Evolutionary conservation across 345 rosid species (phyloP).

Genomic region (Ceriops decandra): DNA sequence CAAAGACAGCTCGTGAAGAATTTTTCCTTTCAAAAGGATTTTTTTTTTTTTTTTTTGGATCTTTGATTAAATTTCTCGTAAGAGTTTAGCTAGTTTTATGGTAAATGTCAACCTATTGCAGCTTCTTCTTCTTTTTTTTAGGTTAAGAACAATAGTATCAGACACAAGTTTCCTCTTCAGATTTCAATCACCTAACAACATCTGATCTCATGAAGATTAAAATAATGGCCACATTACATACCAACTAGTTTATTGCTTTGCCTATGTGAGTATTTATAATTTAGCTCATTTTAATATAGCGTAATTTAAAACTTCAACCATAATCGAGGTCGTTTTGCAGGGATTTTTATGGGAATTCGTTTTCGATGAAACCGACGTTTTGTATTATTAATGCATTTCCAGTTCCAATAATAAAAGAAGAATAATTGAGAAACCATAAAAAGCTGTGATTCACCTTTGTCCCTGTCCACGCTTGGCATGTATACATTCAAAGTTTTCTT

Average conservation of each 20-base stretch:
- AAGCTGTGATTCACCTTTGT: constrained; percentile 34
- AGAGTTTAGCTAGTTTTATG: not conserved
- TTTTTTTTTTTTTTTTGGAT: not conserved
- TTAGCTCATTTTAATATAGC: not conserved
- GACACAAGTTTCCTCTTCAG: no score
- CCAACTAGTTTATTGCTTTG: constrained; percentile 9
- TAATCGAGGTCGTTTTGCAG: constrained; percentile 26
- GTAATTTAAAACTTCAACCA: constrained; percentile 13
- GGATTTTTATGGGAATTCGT: constrained; percentile 18
- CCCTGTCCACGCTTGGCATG: constrained; percentile 31
- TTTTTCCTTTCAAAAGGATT: not conserved
- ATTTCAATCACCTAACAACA: not conserved
- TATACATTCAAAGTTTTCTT: not conserved
- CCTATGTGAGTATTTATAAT: constrained; percentile 27
- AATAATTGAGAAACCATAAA: constrained; percentile 5
- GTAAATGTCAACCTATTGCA: not conserved
- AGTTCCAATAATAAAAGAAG: not conserved
- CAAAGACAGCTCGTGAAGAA: constrained; percentile 2
- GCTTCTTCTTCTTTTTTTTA: no score
- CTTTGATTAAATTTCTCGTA: not conserved
- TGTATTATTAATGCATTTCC: not conserved
- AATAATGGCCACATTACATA: not conserved
- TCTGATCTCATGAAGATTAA: not conserved
- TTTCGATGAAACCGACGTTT: constrained; percentile 31
- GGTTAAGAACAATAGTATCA: no score